phyloP scores from a whole-genome alignment of 164 flowering plant species.

The Paratinospora sagittata region DNA sequence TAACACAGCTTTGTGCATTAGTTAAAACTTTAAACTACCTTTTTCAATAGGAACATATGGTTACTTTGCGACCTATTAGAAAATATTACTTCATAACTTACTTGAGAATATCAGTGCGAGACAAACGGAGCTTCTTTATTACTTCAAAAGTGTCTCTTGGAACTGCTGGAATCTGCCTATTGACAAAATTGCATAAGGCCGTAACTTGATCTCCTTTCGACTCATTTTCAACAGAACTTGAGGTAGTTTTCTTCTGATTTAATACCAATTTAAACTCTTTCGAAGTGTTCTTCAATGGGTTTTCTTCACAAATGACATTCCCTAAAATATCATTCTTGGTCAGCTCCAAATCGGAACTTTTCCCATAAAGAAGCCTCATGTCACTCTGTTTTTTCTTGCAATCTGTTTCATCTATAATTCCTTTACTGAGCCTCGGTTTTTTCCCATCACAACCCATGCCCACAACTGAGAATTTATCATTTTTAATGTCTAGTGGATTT shows the following conservation, averaged over 20 bases:
- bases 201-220: slow-evolving; percentile 20
- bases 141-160: slow-evolving; percentile 47
- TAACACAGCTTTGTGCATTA: not conserved
- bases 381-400: slow-evolving; percentile 9
- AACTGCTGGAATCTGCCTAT: slow-evolving; percentile 27
- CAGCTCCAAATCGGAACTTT: slow-evolving; percentile 5
- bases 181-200: slow-evolving; percentile 18
- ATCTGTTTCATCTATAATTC: slow-evolving; percentile 5
- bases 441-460: slow-evolving; percentile 9
- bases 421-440: slow-evolving; percentile 10
- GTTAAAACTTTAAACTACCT: not conserved
- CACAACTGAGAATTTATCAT: slow-evolving; percentile 9
- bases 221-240: slow-evolving; percentile 22
- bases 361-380: slow-evolving; percentile 6
- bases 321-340: slow-evolving; percentile 11
- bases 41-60: not conserved
- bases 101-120: slow-evolving; percentile 67
- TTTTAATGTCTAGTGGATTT: slow-evolving; percentile 7
- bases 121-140: slow-evolving; percentile 54
- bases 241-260: slow-evolving; percentile 13
- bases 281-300: slow-evolving; percentile 2
- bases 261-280: slow-evolving; percentile 10
- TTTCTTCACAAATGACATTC: slow-evolving; percentile 5
- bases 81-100: slow-evolving; percentile 29
- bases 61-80: not conserved